Conservation (phyloP, 495 filamentous ascomycete genomes). For the Gamarada debralockiae region DNA sequence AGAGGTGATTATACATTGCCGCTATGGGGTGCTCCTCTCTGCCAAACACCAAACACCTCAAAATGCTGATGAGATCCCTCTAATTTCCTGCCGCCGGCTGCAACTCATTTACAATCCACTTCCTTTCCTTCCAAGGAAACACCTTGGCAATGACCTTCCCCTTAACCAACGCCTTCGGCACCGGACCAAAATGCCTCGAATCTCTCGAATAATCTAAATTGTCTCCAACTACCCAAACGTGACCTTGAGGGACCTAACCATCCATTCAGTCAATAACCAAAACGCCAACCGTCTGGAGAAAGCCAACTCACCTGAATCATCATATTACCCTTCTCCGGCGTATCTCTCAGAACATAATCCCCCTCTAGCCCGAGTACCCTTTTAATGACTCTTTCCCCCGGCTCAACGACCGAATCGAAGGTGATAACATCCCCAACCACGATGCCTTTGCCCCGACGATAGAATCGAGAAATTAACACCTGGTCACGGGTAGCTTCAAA, state of each 20-base stretch:
- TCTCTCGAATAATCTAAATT: slow-evolving; percentile 81
- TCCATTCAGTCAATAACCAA: no score
- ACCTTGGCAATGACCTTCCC: slow-evolving; percentile 78
- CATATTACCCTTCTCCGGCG: slow-evolving; percentile 43
- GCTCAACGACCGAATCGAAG: slow-evolving; percentile 67
- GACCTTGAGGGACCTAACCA: slow-evolving; percentile 75
- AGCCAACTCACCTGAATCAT: slow-evolving; percentile 71
- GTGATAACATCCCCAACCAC: slow-evolving; percentile 78
- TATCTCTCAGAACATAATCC: slow-evolving; percentile 79
- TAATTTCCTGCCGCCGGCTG: slow-evolving; percentile 25
- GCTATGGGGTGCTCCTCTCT: no score
- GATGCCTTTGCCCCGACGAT: slow-evolving; percentile 65
- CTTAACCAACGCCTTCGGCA: slow-evolving; percentile 78
- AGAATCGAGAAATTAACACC: slow-evolving; percentile 59
- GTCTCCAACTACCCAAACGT: slow-evolving; percentile 86
- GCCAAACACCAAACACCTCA: background rate
- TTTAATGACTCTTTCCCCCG: slow-evolving; percentile 65
- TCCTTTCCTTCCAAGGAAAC: slow-evolving; percentile 46
- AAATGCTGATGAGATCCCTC: no score
- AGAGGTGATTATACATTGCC: background rate
- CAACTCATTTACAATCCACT: slow-evolving; percentile 50
- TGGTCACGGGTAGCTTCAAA: slow-evolving; percentile 61
- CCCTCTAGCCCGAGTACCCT: slow-evolving; percentile 82
- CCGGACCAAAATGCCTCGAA: slow-evolving; percentile 78
- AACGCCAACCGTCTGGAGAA: no score